These are phyloP conservation scores for Trametes sanguinea DNA, from an alignment of 768 basidiomycete species.

Conservation along the genomic window DNA sequence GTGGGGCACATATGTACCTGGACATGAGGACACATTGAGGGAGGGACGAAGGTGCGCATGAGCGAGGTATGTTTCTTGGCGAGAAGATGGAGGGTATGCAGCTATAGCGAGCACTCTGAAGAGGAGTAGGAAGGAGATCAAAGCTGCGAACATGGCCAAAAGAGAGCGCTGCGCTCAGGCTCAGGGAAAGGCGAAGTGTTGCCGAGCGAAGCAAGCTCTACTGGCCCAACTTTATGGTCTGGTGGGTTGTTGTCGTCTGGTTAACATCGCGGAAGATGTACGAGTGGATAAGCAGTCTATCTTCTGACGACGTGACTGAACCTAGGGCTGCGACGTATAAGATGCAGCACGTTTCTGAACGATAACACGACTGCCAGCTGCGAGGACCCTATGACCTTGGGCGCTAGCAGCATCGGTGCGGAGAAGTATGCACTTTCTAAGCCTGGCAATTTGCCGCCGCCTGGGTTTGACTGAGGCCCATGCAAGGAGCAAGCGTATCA, in stretches of 20 bases:
- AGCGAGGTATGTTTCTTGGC: not conserved
- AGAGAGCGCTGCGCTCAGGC: not conserved
- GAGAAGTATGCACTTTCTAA: not conserved
- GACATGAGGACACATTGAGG: slow-evolving; percentile 32
- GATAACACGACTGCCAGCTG: not conserved
- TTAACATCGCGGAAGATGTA: not conserved
- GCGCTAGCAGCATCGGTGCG: slow-evolving; percentile 2
- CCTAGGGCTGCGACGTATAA: not conserved
- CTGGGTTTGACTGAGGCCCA: too few relatives aligned
- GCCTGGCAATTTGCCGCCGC: too few relatives aligned
- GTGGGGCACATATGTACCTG: slow-evolving; percentile 19
- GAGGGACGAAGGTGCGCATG: slow-evolving; percentile 16
- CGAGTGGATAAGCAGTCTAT: too few relatives aligned
- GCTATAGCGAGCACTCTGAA: slow-evolving; percentile 10
- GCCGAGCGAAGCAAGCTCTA: slow-evolving; percentile 13
- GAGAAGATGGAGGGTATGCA: slow-evolving; percentile 14
- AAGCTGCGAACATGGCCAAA: slow-evolving; percentile 13
- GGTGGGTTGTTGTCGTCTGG: not conserved
- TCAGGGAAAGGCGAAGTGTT: slow-evolving; percentile 12
- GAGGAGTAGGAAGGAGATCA: slow-evolving; percentile 18
- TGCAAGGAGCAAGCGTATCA: too few relatives aligned
- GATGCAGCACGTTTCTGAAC: not conserved
- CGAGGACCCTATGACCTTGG: not conserved
- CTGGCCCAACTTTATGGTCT: slow-evolving; percentile 10
- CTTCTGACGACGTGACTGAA: too few relatives aligned